These are phyloP conservation scores for Aspergillus asperescens DNA, from an alignment of 495 filamentous ascomycete species.

Conservation along the genomic window DNA sequence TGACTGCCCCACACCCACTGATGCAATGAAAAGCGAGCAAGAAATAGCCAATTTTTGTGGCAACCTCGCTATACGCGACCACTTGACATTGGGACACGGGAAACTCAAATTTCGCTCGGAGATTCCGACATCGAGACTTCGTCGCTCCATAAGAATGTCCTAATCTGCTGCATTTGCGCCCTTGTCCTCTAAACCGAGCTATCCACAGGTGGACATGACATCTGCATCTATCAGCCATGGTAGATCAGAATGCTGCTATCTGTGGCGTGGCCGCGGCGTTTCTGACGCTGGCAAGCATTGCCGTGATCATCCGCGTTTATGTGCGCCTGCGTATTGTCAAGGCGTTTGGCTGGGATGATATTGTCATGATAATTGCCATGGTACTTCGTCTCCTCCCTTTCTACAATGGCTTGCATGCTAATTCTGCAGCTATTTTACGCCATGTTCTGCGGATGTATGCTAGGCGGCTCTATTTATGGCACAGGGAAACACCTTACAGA, in stretches of 20 bases:
- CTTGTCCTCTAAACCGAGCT: not conserved
- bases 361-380: constrained; percentile 9
- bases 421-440: constrained; percentile 11
- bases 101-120: not conserved
- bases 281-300: constrained; percentile 1
- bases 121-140: too few relatives aligned
- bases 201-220: not conserved
- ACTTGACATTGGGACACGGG: not conserved
- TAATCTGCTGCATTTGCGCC: not conserved
- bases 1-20: not conserved
- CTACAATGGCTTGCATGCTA: not conserved
- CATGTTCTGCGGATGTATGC: constrained; percentile 19
- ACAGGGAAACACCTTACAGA: constrained; percentile 17
- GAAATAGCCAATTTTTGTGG: too few relatives aligned
- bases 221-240: constrained; percentile 1
- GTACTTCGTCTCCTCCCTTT: not conserved
- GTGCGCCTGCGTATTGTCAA: constrained; percentile 11
- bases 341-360: constrained; percentile 12
- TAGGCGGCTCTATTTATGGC: constrained; percentile 17
- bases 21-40: not conserved
- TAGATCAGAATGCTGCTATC: not conserved
- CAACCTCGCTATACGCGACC: too few relatives aligned
- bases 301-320: constrained; percentile 9
- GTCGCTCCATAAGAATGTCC: too few relatives aligned
- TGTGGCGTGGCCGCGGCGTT: constrained; percentile 5